Evolutionary conservation across 108 stramenopile genomes (phyloP).

Genomic region (Cyclotella cryptica): DNA sequence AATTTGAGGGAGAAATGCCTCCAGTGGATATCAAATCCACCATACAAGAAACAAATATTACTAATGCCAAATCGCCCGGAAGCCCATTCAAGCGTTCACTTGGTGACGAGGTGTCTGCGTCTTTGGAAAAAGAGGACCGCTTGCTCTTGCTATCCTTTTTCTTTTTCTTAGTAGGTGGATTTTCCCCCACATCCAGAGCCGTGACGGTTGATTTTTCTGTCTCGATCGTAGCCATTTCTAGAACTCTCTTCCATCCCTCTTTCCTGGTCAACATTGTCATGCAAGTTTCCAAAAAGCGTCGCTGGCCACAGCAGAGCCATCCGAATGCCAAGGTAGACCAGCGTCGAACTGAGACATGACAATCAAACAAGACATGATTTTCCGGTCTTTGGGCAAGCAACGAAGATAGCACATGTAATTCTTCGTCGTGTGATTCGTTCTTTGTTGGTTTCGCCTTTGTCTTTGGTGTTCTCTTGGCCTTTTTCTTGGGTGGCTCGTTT

Average conservation of each 20-base stretch:
- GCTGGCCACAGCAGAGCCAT: slow-evolving; percentile 51
- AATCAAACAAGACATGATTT: slow-evolving; percentile 50
- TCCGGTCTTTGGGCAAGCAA: slow-evolving; percentile 33
- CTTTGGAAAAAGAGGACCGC: neutral
- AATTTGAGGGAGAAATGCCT: slow-evolving; percentile 38
- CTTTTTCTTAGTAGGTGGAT: slow-evolving; percentile 19
- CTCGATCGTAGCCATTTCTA: slow-evolving; percentile 22
- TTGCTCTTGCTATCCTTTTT: slow-evolving; percentile 24
- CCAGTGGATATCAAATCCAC: slow-evolving; percentile 47
- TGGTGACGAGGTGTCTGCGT: neutral
- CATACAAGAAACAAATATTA: slow-evolving; percentile 42
- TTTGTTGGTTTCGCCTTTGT: neutral
- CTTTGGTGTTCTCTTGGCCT: slow-evolving; percentile 22
- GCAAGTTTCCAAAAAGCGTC: slow-evolving; percentile 38
- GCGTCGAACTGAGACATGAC: slow-evolving; percentile 48
- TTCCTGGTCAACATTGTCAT: slow-evolving; percentile 24
- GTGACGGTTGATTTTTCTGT: neutral
- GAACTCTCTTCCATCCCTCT: slow-evolving; percentile 34
- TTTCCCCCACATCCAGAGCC: neutral
- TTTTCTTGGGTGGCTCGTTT: slow-evolving; percentile 25
- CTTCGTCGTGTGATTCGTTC: slow-evolving; percentile 1
- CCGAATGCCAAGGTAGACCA: slow-evolving; percentile 53
- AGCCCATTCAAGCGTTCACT: slow-evolving; percentile 13
- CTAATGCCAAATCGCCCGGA: slow-evolving; percentile 43
- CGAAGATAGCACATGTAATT: slow-evolving; percentile 23